Evolutionary conservation across 1,284 basidiomycete genomes (phyloP), one percentile per base, ranked within the genome.

Genomic region (Microstroma glucosiphilum): DNA sequence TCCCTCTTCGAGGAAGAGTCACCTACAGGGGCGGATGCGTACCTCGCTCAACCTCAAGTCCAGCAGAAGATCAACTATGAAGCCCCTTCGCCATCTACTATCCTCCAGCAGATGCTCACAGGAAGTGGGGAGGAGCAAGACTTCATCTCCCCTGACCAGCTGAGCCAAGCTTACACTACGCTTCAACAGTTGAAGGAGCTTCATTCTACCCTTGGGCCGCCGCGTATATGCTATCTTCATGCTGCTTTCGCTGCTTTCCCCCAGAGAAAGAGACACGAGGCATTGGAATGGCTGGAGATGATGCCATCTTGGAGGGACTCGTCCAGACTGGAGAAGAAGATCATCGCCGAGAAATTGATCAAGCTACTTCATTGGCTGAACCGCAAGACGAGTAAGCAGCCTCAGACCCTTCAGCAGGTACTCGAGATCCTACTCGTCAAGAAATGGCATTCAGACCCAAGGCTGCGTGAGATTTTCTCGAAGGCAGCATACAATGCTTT

Each of bases 1-100:
- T 19, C 17, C 51, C n/a, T 54, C 51, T 54, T 54, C 21, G 51
- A 54, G 26, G 51, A 54, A 25, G 51, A 17, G 21, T 15, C 13
- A 21, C 26, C 19, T 25, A 8, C 17, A 17, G 51, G 21, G 21
- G 26, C n/a, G 51, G 51, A 19, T 26, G 8, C 25, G 21, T 25
- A 23, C 51, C 13, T 19, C 21, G 25, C 26, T 25, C 25, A 19
- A 19, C 21, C 51, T 6, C 21, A 26, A 19, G n/a, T 54, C 19
- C 26, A 15, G 13, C n/a, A 26, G 7, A 54, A 13, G 30, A 37
- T 37, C 30, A 9, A 37, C 51, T 54, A 54, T 25, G 51, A 21
- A 25, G 21, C 21, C 25, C 51, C 51, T 21, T 54, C 51, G n/a
- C 51, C 51, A 4, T 17, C 51, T 2, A 15, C n/a, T 15, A 26